Evolutionary conservation across 2,329 filamentous ascomycete genomes (phyloP), one percentile per base, ranked within the genome.

Genomic region (Colletotrichum destructivum): DNA sequence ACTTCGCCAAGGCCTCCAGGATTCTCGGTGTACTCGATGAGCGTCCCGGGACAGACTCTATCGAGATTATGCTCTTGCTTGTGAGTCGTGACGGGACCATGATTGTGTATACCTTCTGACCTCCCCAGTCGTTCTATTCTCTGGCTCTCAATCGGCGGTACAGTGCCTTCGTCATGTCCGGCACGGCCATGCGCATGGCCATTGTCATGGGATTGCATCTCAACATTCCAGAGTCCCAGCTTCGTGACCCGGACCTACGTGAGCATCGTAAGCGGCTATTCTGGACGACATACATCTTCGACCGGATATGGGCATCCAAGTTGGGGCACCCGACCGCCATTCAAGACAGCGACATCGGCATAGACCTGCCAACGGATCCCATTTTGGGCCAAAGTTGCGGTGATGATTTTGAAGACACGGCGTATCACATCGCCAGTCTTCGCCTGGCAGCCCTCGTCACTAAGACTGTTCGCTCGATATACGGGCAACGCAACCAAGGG

Each of bases 271-370:
- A 79, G 9, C 78, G 83, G 4, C 76, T 85, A 0, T 85, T 82
- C 79, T 85, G 83, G 83, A 84, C 84, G 0, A 79, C 83, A 0
- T 85, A 85, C 57, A 81, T 78, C 11, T 78, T 85, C 42, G 84
- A 86, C 71, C 82, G 85, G 2, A 83, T 87, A 76, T 86, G 82
- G 81, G 84, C 84, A 4, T 84, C 85, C 0, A 85, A 86, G 46
- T 80, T 87, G 55, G 85, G 86, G 0, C 82, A 87, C 49, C 85
- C 86, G 0, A 81, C 84, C 13, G 84, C 85, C 51, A 84, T 88
- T 12, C 81, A 82, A 13, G 85, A 88, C 60, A 82, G 84, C 51
- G 85, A 86, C 31, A 86, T 87, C 1, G 78, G 83, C 38, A 82
- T 85, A 5, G 81, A 84, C 49, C 72, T 84, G 13, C 85, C 84